These are phyloP conservation scores for Pichia sp. DNA, from an alignment of 1,139 yeast genomes.

Conservation along the genomic window DNA sequence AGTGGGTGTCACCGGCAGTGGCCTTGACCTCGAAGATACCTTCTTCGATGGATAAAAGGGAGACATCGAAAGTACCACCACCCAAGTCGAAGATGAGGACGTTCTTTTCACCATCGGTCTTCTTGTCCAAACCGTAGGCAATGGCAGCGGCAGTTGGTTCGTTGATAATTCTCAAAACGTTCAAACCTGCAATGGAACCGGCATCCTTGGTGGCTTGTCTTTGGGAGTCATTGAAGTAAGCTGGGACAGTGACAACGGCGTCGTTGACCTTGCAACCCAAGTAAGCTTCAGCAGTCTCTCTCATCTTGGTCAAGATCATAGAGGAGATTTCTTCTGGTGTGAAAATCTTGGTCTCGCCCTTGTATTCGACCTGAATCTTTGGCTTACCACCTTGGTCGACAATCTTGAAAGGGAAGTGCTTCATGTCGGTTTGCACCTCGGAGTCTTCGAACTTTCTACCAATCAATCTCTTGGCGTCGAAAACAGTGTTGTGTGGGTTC, in stretches of 20 bases:
- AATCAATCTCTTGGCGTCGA: slow-evolving; percentile 94
- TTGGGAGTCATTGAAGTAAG: slow-evolving; percentile 94
- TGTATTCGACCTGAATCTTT: slow-evolving; percentile 83
- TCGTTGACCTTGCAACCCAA: slow-evolving; percentile 86
- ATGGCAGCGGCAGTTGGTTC: slow-evolving; percentile 97
- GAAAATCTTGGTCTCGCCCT: slow-evolving; percentile 86
- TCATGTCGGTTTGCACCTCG: slow-evolving; percentile 88
- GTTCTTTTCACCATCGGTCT: slow-evolving; percentile 76
- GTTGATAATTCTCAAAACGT: slow-evolving; percentile 90
- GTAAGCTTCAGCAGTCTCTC: slow-evolving; percentile 93
- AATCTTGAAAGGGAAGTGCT: slow-evolving; percentile 94
- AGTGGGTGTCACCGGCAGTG: slow-evolving; percentile 98
- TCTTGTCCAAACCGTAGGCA: slow-evolving; percentile 94
- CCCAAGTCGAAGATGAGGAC: slow-evolving; percentile 90
- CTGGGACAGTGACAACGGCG: slow-evolving; percentile 93
- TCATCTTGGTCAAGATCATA: slow-evolving; percentile 93
- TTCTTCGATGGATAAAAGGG: slow-evolving; percentile 89
- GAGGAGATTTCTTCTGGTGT: slow-evolving; percentile 96
- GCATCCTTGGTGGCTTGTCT: slow-evolving; percentile 98
- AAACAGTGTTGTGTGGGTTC: slow-evolving; percentile 91
- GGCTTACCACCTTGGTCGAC: slow-evolving; percentile 80
- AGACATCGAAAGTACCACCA: slow-evolving; percentile 98
- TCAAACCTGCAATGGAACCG: slow-evolving; percentile 92
- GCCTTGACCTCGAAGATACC: slow-evolving; percentile 98
- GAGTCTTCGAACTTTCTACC: slow-evolving; percentile 89